Base-by-base conservation (phyloP, 805 yeast species). In the Cephaloascus fragrans region DNA sequence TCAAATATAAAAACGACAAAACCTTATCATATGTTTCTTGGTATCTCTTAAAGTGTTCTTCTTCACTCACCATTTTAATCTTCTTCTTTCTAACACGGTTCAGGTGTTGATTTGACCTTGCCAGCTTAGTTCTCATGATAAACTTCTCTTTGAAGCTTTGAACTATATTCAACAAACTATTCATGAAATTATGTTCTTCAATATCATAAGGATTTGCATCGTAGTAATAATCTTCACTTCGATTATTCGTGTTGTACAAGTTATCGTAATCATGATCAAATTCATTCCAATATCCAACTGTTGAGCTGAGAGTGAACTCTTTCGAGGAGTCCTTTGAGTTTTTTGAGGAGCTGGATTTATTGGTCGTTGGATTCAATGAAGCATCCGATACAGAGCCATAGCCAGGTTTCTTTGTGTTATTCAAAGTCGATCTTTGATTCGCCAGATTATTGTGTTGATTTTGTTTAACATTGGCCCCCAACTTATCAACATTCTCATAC, bases 71-170 rank as follows among this genome's bases (percentile, higher is more conserved):
- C 40, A 32, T 37, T 44, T 4, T 47, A 41, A 4, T 42, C 38
- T 19, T 48, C 51, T 19, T 49, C 53, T 36, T 46, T 47, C 37
- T 48, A 45, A 18, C 49, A 12, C 14, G 20, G n/a, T n/a, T n/a
- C n/a, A n/a, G n/a, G n/a, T n/a, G n/a, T n/a, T n/a, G n/a, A n/a
- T n/a, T n/a, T n/a, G n/a, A n/a, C n/a, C n/a, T n/a, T n/a, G n/a
- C n/a, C n/a, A n/a, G n/a, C 12, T 23, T 23, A 8, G 6, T 23
- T 12, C 12, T 23, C 10, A 8, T 8, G 10, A 23, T 12, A 23
- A 23, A 23, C 12, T 12, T 23, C 6, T 23, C 28, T n/a, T n/a
- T n/a, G n/a, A n/a, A n/a, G n/a, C n/a, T n/a, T n/a, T n/a, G n/a
- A 6, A 23, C 6, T 8, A 23, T 6, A 23, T 19, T n/a, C 8